Evolutionary conservation across 768 basidiomycete genomes (phyloP).

Genomic region (Mycena chlorophos): DNA sequence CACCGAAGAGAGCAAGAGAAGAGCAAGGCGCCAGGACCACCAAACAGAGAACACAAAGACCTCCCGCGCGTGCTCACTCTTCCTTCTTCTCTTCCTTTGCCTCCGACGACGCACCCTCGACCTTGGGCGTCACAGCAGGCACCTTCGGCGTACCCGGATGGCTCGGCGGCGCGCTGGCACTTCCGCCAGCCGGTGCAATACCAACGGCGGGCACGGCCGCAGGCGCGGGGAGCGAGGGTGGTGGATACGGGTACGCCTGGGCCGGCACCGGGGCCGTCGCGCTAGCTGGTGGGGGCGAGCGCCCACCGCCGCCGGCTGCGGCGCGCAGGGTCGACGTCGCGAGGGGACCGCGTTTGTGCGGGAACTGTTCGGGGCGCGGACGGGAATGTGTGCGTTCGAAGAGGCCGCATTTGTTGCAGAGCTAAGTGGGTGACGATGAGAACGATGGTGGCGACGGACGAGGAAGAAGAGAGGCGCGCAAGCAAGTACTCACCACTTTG

Average conservation of each 20-base stretch:
- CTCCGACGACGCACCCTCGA: no score
- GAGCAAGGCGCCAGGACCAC: no score
- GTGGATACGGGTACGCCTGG: background rate
- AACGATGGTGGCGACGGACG: no score
- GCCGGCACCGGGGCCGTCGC: background rate
- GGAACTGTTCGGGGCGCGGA: conserved; percentile 77
- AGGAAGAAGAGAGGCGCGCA: conserved; percentile 3
- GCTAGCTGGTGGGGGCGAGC: conserved; percentile 44
- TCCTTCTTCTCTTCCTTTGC: no score
- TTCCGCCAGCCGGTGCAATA: background rate
- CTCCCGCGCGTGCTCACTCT: no score
- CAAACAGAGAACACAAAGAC: no score
- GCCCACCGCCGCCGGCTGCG: conserved; percentile 19
- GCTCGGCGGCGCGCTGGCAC: background rate
- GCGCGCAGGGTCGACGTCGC: conserved; percentile 50
- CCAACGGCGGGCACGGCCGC: background rate
- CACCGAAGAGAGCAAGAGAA: no score
- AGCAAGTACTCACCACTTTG: conserved; percentile 55
- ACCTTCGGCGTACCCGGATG: no score
- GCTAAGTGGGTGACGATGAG: conserved; percentile 37
- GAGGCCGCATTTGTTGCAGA: conserved; percentile 73
- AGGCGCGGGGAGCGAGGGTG: background rate
- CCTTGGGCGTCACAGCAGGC: no score
- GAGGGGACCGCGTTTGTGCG: conserved; percentile 73
- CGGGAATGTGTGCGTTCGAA: conserved; percentile 81